Evolutionary conservation across 2,329 filamentous ascomycete genomes (phyloP), one percentile per base, ranked within the genome.

Genomic region (Mycogone perniciosa): DNA sequence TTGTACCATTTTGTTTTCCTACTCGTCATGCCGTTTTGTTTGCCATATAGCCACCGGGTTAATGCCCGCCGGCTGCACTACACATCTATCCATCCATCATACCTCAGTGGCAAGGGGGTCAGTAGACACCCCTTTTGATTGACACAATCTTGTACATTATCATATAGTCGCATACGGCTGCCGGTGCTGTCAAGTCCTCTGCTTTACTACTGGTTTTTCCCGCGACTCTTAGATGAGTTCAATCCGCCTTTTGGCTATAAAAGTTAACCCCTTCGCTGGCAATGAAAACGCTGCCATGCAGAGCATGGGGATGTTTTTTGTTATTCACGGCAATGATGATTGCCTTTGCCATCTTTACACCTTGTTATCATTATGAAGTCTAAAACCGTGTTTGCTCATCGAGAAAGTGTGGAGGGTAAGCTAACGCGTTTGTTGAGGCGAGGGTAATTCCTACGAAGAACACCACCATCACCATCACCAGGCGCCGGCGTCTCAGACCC

Each of bases 401-500:
- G 53, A 57, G 52, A 50, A 48, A 37, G 54, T 55, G 39, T 51
- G 45, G 51, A 52, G 53, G 58, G 51, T 47, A 51, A 56, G 62
- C 64, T 66, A 65, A 66, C 59, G 48, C 44, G 50, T 64, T 63
- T 64, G 57, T 64, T 60, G 70, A 80, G 84, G 77, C 67, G 80
- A 79, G 67, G 79, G 79, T 71, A 78, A 77, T 60, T 63, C 73
- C 10, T 83, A 83, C 9, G 83, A 83, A 72, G 77, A 82, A 64
- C 78, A 82, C 63, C 79, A 84, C 67, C 76, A 85, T 64, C 85
- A 88, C 64, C 82, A 85, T 53, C 78, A 80, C 59, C 81, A 81
- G 64, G 74, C 79, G 52, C 79, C 78, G 52, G 78, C 76, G 59
- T 76, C 74, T 44, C 73, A 78, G 55, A 70, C 74, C 53, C 67